phyloP scores from a whole-genome alignment of 805 yeast genomes.

The Lipomyces kockii region DNA sequence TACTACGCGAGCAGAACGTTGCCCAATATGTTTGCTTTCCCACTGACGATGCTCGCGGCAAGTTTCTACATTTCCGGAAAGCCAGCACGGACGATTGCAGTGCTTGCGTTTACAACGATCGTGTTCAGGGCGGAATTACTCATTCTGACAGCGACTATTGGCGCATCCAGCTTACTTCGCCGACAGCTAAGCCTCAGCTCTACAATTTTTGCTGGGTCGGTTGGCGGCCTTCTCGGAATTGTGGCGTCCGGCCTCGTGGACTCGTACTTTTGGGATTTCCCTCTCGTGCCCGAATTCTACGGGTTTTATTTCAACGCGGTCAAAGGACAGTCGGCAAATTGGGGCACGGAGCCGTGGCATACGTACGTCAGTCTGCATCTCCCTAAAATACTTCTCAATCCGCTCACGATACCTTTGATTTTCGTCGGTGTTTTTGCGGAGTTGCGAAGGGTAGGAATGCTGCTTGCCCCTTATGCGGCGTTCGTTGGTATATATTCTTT shows the following conservation, averaged over 20 bases:
- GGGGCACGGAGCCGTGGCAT: conserved; percentile 83
- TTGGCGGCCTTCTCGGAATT: conserved; percentile 61
- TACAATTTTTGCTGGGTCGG: conserved; percentile 49
- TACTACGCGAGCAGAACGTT: conserved; percentile 83
- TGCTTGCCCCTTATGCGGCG: conserved; percentile 56
- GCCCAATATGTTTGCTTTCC: conserved; percentile 82
- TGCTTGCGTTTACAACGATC: conserved; percentile 65
- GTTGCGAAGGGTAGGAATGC: conserved; percentile 40
- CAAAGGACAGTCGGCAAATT: conserved; percentile 70
- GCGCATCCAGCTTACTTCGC: conserved; percentile 51
- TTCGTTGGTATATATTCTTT: conserved; percentile 70
- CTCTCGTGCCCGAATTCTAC: conserved; percentile 72
- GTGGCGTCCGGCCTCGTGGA: conserved; percentile 60
- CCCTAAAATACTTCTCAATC: conserved; percentile 49
- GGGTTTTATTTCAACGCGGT: conserved; percentile 77
- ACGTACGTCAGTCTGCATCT: conserved; percentile 66
- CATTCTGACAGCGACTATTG: conserved; percentile 54
- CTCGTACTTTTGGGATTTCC: conserved; percentile 71
- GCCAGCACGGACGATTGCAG: conserved; percentile 49
- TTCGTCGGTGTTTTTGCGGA: conserved; percentile 52
- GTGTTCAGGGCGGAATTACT: conserved; percentile 76
- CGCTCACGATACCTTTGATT: conserved; percentile 47
- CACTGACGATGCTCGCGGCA: conserved; percentile 49
- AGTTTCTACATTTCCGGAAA: conserved; percentile 15
- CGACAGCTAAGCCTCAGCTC: conserved; percentile 53